Base-by-base conservation (phyloP, 2,329 filamentous ascomycete genomes). In the Diaporthe ampelina region DNA sequence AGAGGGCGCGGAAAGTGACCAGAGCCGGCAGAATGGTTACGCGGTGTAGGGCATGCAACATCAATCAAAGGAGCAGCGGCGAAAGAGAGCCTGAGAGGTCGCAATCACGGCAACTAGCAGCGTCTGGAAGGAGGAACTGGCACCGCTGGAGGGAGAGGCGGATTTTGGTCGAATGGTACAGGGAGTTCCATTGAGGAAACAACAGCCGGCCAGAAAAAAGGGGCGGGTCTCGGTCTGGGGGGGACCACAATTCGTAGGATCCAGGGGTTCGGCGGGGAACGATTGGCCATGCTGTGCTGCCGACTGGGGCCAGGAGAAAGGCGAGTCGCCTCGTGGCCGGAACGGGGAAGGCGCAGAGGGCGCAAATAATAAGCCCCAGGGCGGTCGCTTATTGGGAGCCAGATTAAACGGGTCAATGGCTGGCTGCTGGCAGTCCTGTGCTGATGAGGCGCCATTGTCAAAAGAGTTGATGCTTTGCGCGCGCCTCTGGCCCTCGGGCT, bases 141-240 rank as follows among this genome's bases (percentile, higher is more conserved):
- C 61, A 67, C 61, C 61, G 61, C 45, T 37, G 61, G 61, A 56
- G 54, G 35, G 61, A 21, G 71, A 52, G 19, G 24, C 45, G 32
- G 43, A 52, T 40, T 65, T 70, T 70, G 71, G 58, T 59, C 48
- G 71, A 70, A 52, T 73, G 74, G 74, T 19, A 59, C 63, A 58
- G 57, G 43, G 74, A 24, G 73, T 56, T 72, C 59, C 68, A 74
- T 74, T 74, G 68, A 72, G 69, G 73, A 72, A 74, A 72, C 58
- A 43, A 45, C 61, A 56, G 61, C 19, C 45, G 45, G 61, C 70
- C 58, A 57, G 70, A 45, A 50, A 75, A 73, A 73, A 72, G 73
- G 73, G 73, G 63, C 63, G 63, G 63, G 63, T 67, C 63, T 50
- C 54, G 35, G 70, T 57, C 32, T 63, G 73, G 68, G 32, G 37